Conservation (phyloP, 768 basidiomycete species). For the Tricholoma hemisulphureum region DNA sequence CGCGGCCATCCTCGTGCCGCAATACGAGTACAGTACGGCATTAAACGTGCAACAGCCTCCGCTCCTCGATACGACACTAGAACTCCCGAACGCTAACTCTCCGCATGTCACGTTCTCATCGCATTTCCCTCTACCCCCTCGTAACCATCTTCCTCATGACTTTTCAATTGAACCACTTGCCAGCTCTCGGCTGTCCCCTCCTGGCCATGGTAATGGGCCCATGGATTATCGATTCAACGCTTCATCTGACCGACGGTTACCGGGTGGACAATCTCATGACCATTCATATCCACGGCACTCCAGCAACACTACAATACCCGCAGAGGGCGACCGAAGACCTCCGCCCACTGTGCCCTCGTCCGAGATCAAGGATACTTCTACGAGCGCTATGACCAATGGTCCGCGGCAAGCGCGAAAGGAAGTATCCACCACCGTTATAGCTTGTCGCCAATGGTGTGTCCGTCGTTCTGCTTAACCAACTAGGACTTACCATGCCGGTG, state of each 20-base stretch:
- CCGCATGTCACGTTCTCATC: conserved; percentile 41
- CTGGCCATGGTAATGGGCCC: conserved; percentile 32
- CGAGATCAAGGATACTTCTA: conserved; percentile 35
- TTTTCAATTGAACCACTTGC: conserved; percentile 40
- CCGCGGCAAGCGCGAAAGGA: conserved; percentile 50
- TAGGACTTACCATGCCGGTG: conserved; percentile 38
- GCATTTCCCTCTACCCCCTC: conserved; percentile 42
- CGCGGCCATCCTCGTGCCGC: conserved; percentile 46
- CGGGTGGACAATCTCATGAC: conserved; percentile 47
- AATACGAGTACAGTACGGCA: conserved; percentile 50
- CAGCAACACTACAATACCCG: conserved; percentile 28
- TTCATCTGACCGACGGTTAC: conserved; percentile 44
- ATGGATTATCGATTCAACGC: conserved; percentile 39
- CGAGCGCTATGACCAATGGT: conserved; percentile 25
- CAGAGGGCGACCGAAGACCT: conserved; percentile 30
- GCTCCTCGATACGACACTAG: conserved; percentile 45
- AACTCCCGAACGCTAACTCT: conserved; percentile 41
- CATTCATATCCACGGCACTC: conserved; percentile 36
- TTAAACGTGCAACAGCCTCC: conserved; percentile 47
- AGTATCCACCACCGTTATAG: conserved; percentile 71
- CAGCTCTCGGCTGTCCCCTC: conserved; percentile 41
- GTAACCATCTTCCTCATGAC: conserved; percentile 48
- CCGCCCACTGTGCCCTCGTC: conserved; percentile 34
- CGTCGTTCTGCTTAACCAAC: conserved; percentile 35
- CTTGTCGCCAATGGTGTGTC: conserved; percentile 80